Evolutionary conservation across 176 grass and related monocot genomes (phyloP).

Genomic region (Alopecurus myosuroides): DNA sequence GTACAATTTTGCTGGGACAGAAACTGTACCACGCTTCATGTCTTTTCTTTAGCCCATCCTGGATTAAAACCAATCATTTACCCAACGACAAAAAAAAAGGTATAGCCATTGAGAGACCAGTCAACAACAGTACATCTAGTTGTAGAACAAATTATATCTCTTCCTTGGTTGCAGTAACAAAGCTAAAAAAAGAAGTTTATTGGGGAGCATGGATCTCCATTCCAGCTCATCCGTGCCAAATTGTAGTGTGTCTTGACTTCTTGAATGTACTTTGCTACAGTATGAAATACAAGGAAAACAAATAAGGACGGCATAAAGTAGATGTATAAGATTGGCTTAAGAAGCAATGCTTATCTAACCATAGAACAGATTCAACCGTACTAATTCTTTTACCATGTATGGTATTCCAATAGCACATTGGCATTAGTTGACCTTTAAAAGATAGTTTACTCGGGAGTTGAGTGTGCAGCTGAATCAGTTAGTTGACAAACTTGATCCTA

Average conservation of each 20-base stretch:
- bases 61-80: too few species aligned
- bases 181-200: neutral
- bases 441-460: neutral
- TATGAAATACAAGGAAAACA: neutral
- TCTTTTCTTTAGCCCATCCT: too few species aligned
- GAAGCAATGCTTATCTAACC: neutral
- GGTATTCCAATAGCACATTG: neutral
- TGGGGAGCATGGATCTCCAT: slow-evolving; percentile 25
- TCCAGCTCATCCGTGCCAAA: neutral
- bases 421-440: neutral
- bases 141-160: neutral
- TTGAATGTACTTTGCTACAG: neutral
- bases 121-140: neutral
- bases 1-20: too few species aligned
- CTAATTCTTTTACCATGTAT: neutral
- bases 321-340: neutral
- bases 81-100: too few species aligned
- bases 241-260: neutral
- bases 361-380: neutral
- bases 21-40: too few species aligned
- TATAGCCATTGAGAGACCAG: too few species aligned
- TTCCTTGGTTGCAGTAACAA: neutral
- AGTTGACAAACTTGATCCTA: neutral
- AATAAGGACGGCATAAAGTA: neutral
- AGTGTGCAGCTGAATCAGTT: neutral